Evolutionary conservation across 108 stramenopile species (phyloP).

Genomic region (Pseudonitzschia multistriata): DNA sequence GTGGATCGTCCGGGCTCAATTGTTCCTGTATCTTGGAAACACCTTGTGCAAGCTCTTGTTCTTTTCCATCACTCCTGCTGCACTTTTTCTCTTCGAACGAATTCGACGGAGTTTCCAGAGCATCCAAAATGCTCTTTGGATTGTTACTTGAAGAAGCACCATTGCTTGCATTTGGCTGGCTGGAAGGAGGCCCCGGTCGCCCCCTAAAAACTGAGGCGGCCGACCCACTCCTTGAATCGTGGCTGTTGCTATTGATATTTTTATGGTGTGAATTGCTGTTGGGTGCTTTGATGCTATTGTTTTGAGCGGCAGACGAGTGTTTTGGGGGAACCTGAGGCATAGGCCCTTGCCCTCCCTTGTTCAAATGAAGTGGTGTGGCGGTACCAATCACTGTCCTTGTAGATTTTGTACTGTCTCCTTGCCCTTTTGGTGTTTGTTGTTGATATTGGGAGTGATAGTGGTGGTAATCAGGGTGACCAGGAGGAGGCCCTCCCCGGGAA

Average conservation of each 20-base stretch:
- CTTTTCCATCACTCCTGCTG: background rate
- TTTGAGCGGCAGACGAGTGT: background rate
- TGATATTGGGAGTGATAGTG: constrained; percentile 12
- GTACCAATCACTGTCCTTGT: constrained; percentile 66
- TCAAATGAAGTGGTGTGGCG: constrained; percentile 69
- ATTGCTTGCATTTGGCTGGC: background rate
- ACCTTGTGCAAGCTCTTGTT: background rate
- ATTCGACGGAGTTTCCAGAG: constrained; percentile 45
- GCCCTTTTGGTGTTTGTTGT: constrained; percentile 3
- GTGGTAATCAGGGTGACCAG: constrained; percentile 11
- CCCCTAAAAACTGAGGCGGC: constrained; percentile 43
- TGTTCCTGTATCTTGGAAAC: constrained; percentile 11
- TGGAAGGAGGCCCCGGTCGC: constrained; percentile 30
- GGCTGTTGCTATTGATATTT: constrained; percentile 9
- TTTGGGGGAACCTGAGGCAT: background rate
- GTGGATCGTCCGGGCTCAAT: constrained; percentile 47
- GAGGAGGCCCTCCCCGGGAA: constrained; percentile 16
- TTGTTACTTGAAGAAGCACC: constrained; percentile 2
- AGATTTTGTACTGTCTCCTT: constrained; percentile 17
- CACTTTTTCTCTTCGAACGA: constrained; percentile 52
- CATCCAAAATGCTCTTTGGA: constrained; percentile 43
- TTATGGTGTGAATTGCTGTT: constrained; percentile 4
- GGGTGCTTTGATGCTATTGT: background rate
- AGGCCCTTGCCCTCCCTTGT: constrained; percentile 7
- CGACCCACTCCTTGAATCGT: constrained; percentile 21